Conservation (phyloP, 2,329 filamentous ascomycete genomes). For the Microdochium nivale region DNA sequence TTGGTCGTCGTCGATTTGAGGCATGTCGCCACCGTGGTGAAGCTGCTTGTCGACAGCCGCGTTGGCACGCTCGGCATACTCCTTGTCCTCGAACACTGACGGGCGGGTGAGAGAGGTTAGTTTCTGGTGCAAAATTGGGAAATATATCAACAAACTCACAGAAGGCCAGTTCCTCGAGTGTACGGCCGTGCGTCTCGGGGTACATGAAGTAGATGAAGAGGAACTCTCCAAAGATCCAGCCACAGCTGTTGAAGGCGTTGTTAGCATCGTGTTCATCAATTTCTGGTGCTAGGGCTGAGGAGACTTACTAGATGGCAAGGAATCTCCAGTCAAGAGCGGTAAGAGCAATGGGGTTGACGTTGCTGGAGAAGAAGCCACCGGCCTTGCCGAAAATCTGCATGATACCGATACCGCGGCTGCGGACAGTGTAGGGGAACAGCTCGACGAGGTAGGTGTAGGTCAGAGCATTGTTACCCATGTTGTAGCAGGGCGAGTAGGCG, state of each 20-base stretch:
- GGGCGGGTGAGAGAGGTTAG: conserved; percentile 4
- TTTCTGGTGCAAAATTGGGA: not conserved
- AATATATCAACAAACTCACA: conserved; percentile 8
- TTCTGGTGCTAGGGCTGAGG: conserved; percentile 16
- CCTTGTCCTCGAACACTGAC: conserved; percentile 19
- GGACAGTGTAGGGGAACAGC: conserved; percentile 43
- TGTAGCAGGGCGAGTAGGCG: conserved; percentile 45
- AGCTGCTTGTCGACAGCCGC: conserved; percentile 19
- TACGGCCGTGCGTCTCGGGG: conserved; percentile 68
- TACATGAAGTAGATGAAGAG: conserved; percentile 65
- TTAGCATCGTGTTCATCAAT: conserved; percentile 13
- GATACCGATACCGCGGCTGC: conserved; percentile 10
- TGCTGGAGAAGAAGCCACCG: conserved; percentile 20
- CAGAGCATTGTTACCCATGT: conserved; percentile 52
- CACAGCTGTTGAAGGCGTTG: conserved; percentile 6
- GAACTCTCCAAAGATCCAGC: conserved; percentile 19
- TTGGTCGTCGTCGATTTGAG: not conserved
- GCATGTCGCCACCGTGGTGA: conserved; percentile 3
- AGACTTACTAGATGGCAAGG: conserved; percentile 32
- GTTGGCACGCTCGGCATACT: conserved; percentile 11
- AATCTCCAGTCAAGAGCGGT: conserved; percentile 29
- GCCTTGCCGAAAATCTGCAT: conserved; percentile 4
- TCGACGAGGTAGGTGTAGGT: conserved; percentile 49
- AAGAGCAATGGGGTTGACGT: conserved; percentile 27
- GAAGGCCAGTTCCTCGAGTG: conserved; percentile 52